These are phyloP conservation scores for Trichothecium sympodiale DNA, from an alignment of 2,329 filamentous ascomycete genomes.

Conservation along the genomic window DNA sequence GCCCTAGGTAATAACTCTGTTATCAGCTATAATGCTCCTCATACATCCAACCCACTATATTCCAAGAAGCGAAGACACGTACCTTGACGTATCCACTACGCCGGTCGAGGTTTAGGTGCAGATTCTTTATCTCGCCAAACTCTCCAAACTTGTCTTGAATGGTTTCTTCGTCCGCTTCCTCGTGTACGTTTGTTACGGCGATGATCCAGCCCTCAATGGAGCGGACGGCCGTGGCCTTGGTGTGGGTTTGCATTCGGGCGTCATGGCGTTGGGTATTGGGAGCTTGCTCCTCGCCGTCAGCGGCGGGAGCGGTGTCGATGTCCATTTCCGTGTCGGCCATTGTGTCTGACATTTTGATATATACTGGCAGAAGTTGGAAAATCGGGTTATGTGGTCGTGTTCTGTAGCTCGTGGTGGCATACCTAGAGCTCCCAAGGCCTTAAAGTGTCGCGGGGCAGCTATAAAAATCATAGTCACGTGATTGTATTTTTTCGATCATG, in stretches of 20 bases:
- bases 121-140: slow-evolving; percentile 77
- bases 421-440: too few species aligned
- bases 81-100: slow-evolving; percentile 83
- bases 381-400: too few species aligned
- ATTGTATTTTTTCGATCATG: neutral
- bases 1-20: slow-evolving; percentile 43
- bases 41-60: neutral
- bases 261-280: slow-evolving; percentile 28
- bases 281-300: slow-evolving; percentile 19
- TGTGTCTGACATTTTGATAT: too few species aligned
- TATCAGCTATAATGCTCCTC: neutral
- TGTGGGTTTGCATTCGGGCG: slow-evolving; percentile 59
- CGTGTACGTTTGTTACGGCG: slow-evolving; percentile 77
- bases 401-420: too few species aligned
- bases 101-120: slow-evolving; percentile 73
- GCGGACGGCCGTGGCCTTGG: slow-evolving; percentile 68
- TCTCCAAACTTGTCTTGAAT: slow-evolving; percentile 74
- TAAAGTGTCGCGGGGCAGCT: too few species aligned
- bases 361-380: too few species aligned
- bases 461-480: neutral
- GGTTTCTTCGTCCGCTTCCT: slow-evolving; percentile 77
- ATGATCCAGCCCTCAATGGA: slow-evolving; percentile 88
- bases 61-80: slow-evolving; percentile 4
- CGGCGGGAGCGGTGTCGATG: slow-evolving; percentile 30
- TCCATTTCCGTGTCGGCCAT: slow-evolving; percentile 53